A percentile compares a stretch with the other conserved stretches of the same genome.
Evolutionary conservation across 495 filamentous ascomycete genomes (phyloP).

Genomic region (Aspergillus saccharolyticus): DNA sequence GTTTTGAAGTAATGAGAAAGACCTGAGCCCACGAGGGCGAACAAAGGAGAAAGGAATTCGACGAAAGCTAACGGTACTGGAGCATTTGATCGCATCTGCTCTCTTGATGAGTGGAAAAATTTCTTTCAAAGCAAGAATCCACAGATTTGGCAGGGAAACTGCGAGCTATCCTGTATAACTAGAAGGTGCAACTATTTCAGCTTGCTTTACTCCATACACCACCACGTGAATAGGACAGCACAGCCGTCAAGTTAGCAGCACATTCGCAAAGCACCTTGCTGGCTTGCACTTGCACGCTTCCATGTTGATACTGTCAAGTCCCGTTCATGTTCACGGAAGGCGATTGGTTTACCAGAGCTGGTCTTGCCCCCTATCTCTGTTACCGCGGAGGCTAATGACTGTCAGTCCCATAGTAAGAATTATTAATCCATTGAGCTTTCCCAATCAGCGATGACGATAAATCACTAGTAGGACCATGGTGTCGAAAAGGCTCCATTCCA

Average conservation of each 20-base stretch:
- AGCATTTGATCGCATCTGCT: no score
- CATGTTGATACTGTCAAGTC: background rate
- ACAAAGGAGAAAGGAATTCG: background rate
- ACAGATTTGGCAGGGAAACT: background rate
- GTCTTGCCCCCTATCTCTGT: background rate
- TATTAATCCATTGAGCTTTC: background rate
- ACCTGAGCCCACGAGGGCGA: background rate
- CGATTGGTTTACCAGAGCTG: background rate
- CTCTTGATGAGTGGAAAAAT: background rate
- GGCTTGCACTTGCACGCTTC: background rate
- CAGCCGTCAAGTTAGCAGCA: background rate
- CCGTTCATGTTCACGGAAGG: background rate
- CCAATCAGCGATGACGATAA: background rate
- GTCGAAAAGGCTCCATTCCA: conserved; percentile 8
- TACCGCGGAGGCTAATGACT: background rate
- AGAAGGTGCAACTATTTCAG: background rate
- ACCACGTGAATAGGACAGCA: background rate
- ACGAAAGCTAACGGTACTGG: no score
- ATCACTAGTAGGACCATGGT: background rate
- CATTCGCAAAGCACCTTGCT: background rate
- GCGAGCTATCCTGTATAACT: background rate
- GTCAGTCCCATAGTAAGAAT: background rate
- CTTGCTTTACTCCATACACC: background rate
- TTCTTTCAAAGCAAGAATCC: background rate
- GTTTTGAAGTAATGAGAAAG: no score